Evolutionary conservation across 257 asterid species (phyloP).

Genomic region (Oldenlandia corymbosa): DNA sequence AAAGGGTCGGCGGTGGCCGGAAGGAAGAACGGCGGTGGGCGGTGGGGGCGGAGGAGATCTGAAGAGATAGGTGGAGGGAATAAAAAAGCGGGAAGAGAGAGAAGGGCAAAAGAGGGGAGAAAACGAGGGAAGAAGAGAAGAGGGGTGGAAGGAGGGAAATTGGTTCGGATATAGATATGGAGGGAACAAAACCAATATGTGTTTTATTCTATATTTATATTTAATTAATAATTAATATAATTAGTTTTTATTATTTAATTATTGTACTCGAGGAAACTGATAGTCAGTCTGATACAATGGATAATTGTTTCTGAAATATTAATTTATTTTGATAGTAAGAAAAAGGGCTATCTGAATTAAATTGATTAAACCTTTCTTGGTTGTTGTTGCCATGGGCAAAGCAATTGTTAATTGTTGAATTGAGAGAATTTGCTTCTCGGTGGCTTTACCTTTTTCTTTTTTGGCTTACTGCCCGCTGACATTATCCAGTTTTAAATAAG

Average conservation of each 20-base stretch:
- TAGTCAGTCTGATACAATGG: no score
- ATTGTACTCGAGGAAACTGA: no score
- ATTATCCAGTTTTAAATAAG: no score
- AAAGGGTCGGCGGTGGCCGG: not conserved
- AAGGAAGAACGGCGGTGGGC: constrained; percentile 1
- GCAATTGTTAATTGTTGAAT: no score
- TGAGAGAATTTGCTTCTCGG: not conserved
- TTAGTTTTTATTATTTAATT: no score
- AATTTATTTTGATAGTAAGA: no score
- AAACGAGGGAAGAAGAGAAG: constrained; percentile 42
- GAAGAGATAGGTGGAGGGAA: constrained; percentile 23
- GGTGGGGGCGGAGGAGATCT: constrained; percentile 22
- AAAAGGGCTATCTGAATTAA: no score
- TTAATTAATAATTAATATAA: not conserved
- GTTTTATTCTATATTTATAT: not conserved
- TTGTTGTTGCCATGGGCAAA: no score
- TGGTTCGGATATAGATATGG: constrained; percentile 91
- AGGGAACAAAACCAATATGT: constrained; percentile 72
- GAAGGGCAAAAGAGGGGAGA: constrained; percentile 36
- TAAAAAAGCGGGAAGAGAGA: constrained; percentile 43
- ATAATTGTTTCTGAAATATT: no score
- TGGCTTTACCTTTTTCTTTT: not conserved
- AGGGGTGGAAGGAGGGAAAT: constrained; percentile 52
- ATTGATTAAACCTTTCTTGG: not conserved
- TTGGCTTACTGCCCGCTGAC: not conserved